Evolutionary conservation across 2,329 filamentous ascomycete genomes (phyloP).

Genomic region (Phialophora expanda): DNA sequence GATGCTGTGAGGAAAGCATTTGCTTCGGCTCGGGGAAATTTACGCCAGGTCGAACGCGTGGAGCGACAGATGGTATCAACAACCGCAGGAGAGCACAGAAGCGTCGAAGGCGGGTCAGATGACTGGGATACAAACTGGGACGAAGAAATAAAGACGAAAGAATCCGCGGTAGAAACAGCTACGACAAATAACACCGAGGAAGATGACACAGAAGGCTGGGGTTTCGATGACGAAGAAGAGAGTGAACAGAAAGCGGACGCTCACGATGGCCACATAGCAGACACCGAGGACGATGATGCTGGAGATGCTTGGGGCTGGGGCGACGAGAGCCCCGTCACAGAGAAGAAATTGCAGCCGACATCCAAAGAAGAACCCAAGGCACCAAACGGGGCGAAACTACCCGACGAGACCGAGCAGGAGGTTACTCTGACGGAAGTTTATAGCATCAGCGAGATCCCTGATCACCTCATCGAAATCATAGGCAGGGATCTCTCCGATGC

Average conservation of each 20-base stretch:
- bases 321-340: constrained; percentile 61
- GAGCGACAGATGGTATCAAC: constrained; percentile 80
- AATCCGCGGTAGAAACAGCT: background rate
- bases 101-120: constrained; percentile 48
- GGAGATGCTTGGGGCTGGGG: constrained; percentile 85
- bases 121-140: constrained; percentile 86
- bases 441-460: constrained; percentile 84
- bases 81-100: constrained; percentile 58
- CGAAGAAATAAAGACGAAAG: constrained; percentile 49
- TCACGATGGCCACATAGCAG: constrained; percentile 32
- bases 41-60: constrained; percentile 76
- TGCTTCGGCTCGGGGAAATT: constrained; percentile 67
- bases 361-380: constrained; percentile 16
- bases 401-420: constrained; percentile 56
- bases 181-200: constrained; percentile 52
- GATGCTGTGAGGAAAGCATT: constrained; percentile 74
- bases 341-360: constrained; percentile 37
- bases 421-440: constrained; percentile 84
- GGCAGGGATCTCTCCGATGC: constrained; percentile 51
- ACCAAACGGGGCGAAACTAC: constrained; percentile 21
- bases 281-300: constrained; percentile 46
- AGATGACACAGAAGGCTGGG: constrained; percentile 55
- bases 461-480: constrained; percentile 64
- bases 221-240: constrained; percentile 52
- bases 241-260: constrained; percentile 45